Percentiles rank a stretch among this genome's conserved stretches.
Evolutionary conservation across 371 early-diverging fungal genomes (phyloP).

Genomic region (Amoeboaphelidium occidentale): DNA sequence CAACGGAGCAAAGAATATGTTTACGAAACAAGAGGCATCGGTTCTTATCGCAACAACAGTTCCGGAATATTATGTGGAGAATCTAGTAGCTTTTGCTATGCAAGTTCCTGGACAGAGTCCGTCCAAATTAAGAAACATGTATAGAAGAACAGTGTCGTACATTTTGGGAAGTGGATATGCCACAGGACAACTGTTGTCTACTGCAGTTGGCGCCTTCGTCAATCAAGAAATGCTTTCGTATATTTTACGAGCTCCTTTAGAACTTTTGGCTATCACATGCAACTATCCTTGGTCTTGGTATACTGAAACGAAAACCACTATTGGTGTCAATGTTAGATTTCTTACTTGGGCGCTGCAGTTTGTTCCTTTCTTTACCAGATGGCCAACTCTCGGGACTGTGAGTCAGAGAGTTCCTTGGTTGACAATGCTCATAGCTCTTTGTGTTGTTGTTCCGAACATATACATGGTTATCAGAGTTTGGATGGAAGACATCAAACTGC

Average conservation of each 20-base stretch:
- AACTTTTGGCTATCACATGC: background rate
- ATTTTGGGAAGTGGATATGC: background rate
- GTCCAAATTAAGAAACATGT: background rate
- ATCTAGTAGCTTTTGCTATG: background rate
- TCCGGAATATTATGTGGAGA: background rate
- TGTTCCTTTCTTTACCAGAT: background rate
- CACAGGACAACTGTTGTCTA: background rate
- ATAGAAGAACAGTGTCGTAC: background rate
- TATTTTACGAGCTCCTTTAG: background rate
- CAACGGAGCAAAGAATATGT: background rate
- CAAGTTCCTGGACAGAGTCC: background rate
- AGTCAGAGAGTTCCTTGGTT: background rate
- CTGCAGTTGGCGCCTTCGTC: background rate
- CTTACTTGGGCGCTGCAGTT: background rate
- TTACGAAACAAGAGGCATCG: background rate
- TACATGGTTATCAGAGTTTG: background rate
- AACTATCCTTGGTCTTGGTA: background rate
- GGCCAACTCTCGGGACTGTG: background rate
- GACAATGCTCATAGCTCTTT: background rate
- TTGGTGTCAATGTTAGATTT: background rate
- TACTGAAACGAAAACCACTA: background rate
- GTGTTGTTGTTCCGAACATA: background rate
- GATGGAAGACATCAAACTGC: background rate
- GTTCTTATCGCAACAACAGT: background rate
- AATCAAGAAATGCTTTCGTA: background rate